Conservation (phyloP, 768 basidiomycete species). For the Megacollybia marginata region DNA sequence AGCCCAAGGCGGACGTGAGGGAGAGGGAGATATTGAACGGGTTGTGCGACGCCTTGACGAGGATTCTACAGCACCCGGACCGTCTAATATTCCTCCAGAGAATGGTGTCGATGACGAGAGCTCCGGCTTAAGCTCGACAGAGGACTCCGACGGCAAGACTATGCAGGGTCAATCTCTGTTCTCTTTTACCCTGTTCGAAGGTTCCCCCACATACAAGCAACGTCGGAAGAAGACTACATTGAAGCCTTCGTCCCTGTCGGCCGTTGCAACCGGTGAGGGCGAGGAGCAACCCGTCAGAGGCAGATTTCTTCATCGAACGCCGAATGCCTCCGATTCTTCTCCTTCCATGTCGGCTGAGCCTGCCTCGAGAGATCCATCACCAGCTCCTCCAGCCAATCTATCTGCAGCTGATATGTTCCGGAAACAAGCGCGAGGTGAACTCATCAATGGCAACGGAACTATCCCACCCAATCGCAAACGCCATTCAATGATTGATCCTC, state of each 20-base stretch:
- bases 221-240: constrained; percentile 68
- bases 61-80: neutral
- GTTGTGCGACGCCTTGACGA: constrained; percentile 23
- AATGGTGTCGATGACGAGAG: constrained; percentile 4
- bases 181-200: constrained; percentile 72
- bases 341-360: neutral
- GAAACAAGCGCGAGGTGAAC: constrained; percentile 53
- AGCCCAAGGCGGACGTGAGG: constrained; percentile 23
- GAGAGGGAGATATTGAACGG: constrained; percentile 26
- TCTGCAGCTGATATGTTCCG: constrained; percentile 64
- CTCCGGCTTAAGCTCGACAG: neutral
- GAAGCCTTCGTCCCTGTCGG: constrained; percentile 11
- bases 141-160: constrained; percentile 2
- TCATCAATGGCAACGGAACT: constrained; percentile 25
- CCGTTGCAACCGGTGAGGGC: constrained; percentile 19
- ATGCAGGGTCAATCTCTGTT: constrained; percentile 36
- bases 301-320: constrained; percentile 1
- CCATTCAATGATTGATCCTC: constrained; percentile 5
- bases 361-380: neutral
- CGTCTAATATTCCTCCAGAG: neutral
- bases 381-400: constrained; percentile 10
- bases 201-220: constrained; percentile 84
- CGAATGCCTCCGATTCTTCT: neutral
- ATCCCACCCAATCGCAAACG: constrained; percentile 9
- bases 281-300: constrained; percentile 21